Base-by-base conservation (phyloP, 768 basidiomycete genomes). In the Tricholoma furcatifolium region DNA sequence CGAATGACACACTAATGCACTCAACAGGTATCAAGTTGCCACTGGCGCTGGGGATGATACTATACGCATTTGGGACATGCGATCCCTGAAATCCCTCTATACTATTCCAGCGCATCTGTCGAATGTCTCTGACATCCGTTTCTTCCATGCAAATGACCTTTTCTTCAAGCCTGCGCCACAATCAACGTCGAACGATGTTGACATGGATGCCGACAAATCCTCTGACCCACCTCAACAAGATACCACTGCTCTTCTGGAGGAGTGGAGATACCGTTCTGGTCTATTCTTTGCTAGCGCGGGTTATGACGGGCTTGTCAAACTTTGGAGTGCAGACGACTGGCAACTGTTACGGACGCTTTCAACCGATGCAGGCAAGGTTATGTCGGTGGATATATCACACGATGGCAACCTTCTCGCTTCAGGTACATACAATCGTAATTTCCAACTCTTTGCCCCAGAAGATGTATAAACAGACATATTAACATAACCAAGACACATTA, bases 271-370 rank as follows among this genome's bases (percentile, higher is more conserved):
- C 55, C 84, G 89, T 4, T 86, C 89, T 9, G 97, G 97, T 2
- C 72, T 96, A 48, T 98, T 96, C 76, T 84, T 99, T 53, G 94
- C 91, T 3, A 93, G 91, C 59, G 77, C 91, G 3, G 95, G 97
- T 3, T 98, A 98, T 67, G 97, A 99, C 65, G 93, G 93, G 4
- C 82, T 88, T 52, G 91, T 99, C 65, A 94, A 97, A 68, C 64
- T 99, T 50, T 99, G 97, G 97, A 91, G 88, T 63, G 91, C 95
- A 43, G 97, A 98, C 66, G 97, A 99, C 64, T 99, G 97, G 97
- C 93, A 93, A 62, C 73, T 95, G 40, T 78, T 97, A 47, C 82
- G 87, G 56, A 89, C 89, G 40, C 76, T 99, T 53, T 85, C 93
- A 47, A 95, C 93, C 18, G 96, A 98, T 65, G 87, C 89, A 23